Evolutionary conservation across 441 rosid species (phyloP), one percentile per base, ranked within the genome.

Genomic region (Gossypium gossypioides): DNA sequence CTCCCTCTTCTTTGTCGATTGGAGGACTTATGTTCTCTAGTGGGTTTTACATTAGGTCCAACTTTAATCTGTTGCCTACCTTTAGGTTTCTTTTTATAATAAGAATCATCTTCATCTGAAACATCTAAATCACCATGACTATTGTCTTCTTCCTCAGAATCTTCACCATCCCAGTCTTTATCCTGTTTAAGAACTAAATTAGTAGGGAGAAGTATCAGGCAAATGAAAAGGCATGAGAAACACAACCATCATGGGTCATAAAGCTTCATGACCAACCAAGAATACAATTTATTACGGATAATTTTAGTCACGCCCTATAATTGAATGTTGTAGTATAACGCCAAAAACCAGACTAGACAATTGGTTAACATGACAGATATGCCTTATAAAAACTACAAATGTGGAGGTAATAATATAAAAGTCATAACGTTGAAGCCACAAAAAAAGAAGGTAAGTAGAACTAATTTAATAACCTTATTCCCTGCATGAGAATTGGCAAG

Each of bases 151-250:
- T 85, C 93, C 52, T 89, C 97, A 70, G 94, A 91, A 72, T 82
- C 89, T 78, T 84, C 91, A 81, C 72, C 92, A 67, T 84, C 93
- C 98, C 97, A 89, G 52, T 86, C 87, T 81, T 91, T 86, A 74
- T 77, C 93, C 96, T 88, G 79, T 76, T 13, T 68, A 73, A 76
- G 74, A 79, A 37, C 59, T 55, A 34, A 32, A 42, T 70, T 57
- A 79, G 74, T 27, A 4, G 32, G 48, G 22, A 67, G 25, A 13
- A 16, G 22, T 18, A 72, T 72, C 79, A 37, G 25, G 19, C 9
- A 18, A 25, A 60, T 48, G 46, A 40, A 15, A 70, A 57, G 15
- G 61, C 44, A 77, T 37, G 61, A 68, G 34, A 48, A 54, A 57
- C 48, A 54, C 19, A 24, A 2, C 48, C 42, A 19, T n/a, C 15